Conservation (phyloP, 805 yeast species). For the Isabelozyma pseudorhagii region DNA sequence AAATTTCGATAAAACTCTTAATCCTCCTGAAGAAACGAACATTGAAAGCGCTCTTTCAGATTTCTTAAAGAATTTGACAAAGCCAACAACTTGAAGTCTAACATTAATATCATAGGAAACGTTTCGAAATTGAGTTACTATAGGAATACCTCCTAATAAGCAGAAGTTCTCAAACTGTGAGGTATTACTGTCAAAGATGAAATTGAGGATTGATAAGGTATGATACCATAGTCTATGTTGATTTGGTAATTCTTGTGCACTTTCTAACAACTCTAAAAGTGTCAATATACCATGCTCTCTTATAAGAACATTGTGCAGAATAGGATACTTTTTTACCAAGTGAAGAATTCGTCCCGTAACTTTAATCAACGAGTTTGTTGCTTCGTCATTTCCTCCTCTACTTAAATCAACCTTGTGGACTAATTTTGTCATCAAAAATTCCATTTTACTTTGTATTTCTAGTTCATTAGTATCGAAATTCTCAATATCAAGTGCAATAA, state of each 20-base stretch:
- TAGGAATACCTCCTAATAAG: constrained; percentile 42
- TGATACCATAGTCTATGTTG: constrained; percentile 35
- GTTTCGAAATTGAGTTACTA: constrained; percentile 34
- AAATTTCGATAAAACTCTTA: constrained; percentile 41
- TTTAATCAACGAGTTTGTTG: constrained; percentile 25
- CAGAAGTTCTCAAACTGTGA: constrained; percentile 40
- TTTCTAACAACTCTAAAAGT: constrained; percentile 36
- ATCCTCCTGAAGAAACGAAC: constrained; percentile 46
- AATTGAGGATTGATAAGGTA: constrained; percentile 31
- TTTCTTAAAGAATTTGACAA: constrained; percentile 27
- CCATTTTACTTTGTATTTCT: constrained; percentile 40
- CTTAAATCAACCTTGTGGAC: constrained; percentile 27
- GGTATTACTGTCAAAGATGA: constrained; percentile 25
- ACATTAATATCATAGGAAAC: constrained; percentile 26
- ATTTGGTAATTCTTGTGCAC: constrained; percentile 29
- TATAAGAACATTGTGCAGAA: constrained; percentile 36
- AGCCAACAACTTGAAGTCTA: constrained; percentile 34
- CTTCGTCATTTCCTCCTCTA: constrained; percentile 28
- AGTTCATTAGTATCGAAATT: constrained; percentile 40
- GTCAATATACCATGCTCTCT: constrained; percentile 41
- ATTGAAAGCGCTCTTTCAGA: constrained; percentile 34
- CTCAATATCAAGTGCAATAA: constrained; percentile 34
- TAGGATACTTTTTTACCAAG: constrained; percentile 35
- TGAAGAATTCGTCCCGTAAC: constrained; percentile 37
- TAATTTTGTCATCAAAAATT: constrained; percentile 29